Conservation (phyloP, 257 asterid species). For the Plectranthus barbatus region DNA sequence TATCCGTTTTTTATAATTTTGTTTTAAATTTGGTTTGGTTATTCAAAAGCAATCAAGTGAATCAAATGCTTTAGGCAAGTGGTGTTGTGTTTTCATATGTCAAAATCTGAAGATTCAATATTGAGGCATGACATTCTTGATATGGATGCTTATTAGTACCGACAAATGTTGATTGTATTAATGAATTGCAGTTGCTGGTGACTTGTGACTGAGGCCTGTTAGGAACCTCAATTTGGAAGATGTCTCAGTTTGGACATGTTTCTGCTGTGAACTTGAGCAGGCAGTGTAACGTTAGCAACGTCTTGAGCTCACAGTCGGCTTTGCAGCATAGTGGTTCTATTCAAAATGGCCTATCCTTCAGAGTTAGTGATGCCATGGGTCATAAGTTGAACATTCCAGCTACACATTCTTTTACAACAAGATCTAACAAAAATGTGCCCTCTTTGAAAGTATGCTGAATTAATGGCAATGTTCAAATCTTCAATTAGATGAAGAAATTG, state of each 20-base stretch:
- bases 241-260: conserved; percentile 70
- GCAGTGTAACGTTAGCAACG: conserved; percentile 31
- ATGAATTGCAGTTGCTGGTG: conserved; percentile 18
- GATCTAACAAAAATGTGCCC: conserved; percentile 22
- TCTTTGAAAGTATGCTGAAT: conserved; percentile 54
- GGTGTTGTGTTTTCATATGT: not conserved
- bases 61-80: not conserved
- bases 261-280: conserved; percentile 63
- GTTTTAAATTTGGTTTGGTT: not conserved
- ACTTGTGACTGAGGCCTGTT: not conserved
- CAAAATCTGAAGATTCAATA: not conserved
- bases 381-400: conserved; percentile 33
- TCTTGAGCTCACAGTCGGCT: conserved; percentile 22
- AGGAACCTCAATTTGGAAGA: conserved; percentile 17
- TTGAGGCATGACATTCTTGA: not conserved
- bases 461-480: not conserved
- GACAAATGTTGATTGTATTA: conserved; percentile 6
- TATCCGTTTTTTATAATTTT: not conserved
- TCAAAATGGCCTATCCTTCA: conserved; percentile 42
- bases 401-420: conserved; percentile 20
- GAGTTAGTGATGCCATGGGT: conserved; percentile 53
- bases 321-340: conserved; percentile 17
- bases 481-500: not conserved
- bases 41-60: not conserved
- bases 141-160: not conserved